Base-by-base conservation (phyloP, 1,139 yeast species). In the Torulaspora globosa region DNA sequence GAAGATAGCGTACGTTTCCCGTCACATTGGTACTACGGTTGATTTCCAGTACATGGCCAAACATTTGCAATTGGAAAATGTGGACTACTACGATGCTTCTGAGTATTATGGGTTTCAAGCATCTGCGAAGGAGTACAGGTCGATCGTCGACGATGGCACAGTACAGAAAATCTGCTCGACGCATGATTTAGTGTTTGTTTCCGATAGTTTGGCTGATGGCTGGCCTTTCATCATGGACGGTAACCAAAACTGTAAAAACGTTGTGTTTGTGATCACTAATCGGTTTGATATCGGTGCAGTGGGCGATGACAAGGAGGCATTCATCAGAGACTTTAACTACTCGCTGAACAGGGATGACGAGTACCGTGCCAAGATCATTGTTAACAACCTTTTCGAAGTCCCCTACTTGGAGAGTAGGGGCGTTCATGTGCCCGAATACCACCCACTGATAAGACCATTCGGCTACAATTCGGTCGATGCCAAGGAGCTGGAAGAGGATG, bases 181-280 rank as follows among this genome's bases (percentile, higher is more conserved):
- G 12, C 36, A 43, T 27, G 49, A 46, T 32, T 40, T 44, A 1
- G 36, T 46, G 11, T 38, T 46, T 19, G 34, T 46, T 7, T 46
- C 49, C 12, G 49, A 46, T 26, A 39, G 40, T 26, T 31, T 46
- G n/a, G 39, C 44, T 14, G 49, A 46, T 21, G 47, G 47, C n/a
- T 46, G 49, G 49, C 40, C 42, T 5, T 46, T 46, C 23, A 36
- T 46, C n/a, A 46, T 38, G 46, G 43, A 43, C 11, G 42, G 43
- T 6, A 30, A 40, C 4, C 41, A 37, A 34, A n/a, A 24, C 3
- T 46, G 49, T 34, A 40, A 40, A 15, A 46, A 43, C 19, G 43
- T 46, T 5, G 36, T 43, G 11, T 43, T 46, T 30, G 32, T 46
- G 19, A 18, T 38, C n/a, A 39, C 49, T 1, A 46, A 44, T 18